A percentile compares a stretch with the other conserved stretches of the same genome.
These are phyloP conservation scores for Picochlorum sp. DNA, from an alignment of 139 green algal genomes.

Conservation along the genomic window DNA sequence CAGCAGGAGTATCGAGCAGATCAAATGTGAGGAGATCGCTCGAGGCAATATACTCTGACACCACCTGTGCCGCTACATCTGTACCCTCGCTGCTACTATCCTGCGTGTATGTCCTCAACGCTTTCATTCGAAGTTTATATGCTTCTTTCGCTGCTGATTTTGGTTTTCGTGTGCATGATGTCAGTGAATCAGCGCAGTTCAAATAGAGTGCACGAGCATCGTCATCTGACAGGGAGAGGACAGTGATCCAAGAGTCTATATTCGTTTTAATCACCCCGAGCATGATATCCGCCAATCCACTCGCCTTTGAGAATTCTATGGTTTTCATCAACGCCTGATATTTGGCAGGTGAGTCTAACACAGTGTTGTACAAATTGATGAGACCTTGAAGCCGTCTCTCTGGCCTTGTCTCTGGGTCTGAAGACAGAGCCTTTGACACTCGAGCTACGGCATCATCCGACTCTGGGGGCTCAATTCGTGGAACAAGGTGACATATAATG, in stretches of 20 bases:
- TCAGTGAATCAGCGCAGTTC: constrained; percentile 22
- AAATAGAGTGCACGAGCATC: constrained; percentile 21
- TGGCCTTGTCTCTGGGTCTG: not conserved
- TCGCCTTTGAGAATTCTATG: constrained; percentile 14
- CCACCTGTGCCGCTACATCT: constrained; percentile 10
- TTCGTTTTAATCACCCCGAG: constrained; percentile 18
- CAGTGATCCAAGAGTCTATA: constrained; percentile 23
- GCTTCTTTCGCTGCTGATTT: constrained; percentile 29
- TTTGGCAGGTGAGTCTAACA: constrained; percentile 20
- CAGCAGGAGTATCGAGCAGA: constrained; percentile 20
- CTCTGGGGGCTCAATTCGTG: constrained; percentile 16
- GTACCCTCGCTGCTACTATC: not conserved
- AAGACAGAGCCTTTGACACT: constrained; percentile 15
- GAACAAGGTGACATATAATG: constrained; percentile 37
- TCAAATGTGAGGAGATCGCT: constrained; percentile 30
- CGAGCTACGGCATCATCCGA: constrained; percentile 8
- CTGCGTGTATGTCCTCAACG: constrained; percentile 29
- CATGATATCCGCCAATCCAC: constrained; percentile 22
- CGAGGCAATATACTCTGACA: constrained; percentile 24
- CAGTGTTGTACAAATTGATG: constrained; percentile 37
- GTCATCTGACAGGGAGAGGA: constrained; percentile 9
- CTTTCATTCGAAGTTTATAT: constrained; percentile 24
- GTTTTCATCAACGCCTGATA: constrained; percentile 24
- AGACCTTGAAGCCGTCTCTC: constrained; percentile 32
- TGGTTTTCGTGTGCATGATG: constrained; percentile 22